These are phyloP conservation scores for Ogataea ramenticola DNA, from an alignment of 805 yeast genomes.

Conservation along the genomic window DNA sequence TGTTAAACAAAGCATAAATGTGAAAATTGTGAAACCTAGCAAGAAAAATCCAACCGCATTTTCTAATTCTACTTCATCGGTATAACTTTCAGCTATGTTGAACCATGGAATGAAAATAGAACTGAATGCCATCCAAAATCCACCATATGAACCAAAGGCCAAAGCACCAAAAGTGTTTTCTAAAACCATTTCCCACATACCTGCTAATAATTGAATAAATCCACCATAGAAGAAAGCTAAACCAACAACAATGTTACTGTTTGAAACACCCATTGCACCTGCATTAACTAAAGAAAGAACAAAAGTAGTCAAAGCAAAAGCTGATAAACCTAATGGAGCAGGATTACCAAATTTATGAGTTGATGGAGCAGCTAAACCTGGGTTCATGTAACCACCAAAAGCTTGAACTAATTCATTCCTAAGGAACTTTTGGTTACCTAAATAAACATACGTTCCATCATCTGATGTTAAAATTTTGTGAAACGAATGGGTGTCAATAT, in stretches of 20 bases:
- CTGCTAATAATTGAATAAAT: slow-evolving; percentile 61
- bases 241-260: slow-evolving; percentile 56
- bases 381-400: slow-evolving; percentile 79
- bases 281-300: slow-evolving; percentile 57
- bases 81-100: slow-evolving; percentile 45
- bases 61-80: slow-evolving; percentile 33
- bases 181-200: slow-evolving; percentile 68
- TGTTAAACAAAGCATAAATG: slow-evolving; percentile 48
- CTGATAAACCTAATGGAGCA: slow-evolving; percentile 67
- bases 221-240: slow-evolving; percentile 71
- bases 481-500: slow-evolving; percentile 3
- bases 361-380: slow-evolving; percentile 57
- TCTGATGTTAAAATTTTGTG: slow-evolving; percentile 35
- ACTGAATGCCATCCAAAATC: slow-evolving; percentile 73
- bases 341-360: slow-evolving; percentile 62
- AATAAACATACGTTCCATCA: slow-evolving; percentile 57
- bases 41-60: slow-evolving; percentile 54
- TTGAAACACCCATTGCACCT: slow-evolving; percentile 60
- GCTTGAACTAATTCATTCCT: slow-evolving; percentile 54
- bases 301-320: slow-evolving; percentile 63
- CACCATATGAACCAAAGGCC: slow-evolving; percentile 55
- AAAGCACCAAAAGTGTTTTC: slow-evolving; percentile 75
- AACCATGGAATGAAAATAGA: slow-evolving; percentile 54
- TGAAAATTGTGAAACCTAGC: slow-evolving; percentile 59
- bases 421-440: slow-evolving; percentile 67